These are phyloP conservation scores for Rostrohypoxylon terebratum DNA, from an alignment of 495 filamentous ascomycete species.

Conservation along the genomic window DNA sequence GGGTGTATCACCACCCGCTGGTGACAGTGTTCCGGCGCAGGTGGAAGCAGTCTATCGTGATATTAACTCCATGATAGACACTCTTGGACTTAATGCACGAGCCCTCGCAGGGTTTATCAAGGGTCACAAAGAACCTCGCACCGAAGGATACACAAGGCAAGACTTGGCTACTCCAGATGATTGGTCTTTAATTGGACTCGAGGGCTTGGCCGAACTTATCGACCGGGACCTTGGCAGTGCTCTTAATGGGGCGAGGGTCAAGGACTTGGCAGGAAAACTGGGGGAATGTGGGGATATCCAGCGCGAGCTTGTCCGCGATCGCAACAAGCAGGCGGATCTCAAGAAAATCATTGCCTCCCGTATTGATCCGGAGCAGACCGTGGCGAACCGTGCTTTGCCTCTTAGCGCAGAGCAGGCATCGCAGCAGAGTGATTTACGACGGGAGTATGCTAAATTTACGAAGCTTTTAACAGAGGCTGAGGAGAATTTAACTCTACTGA, in stretches of 20 bases:
- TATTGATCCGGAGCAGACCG: conserved; percentile 70
- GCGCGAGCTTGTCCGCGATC: conserved; percentile 74
- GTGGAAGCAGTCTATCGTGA: conserved; percentile 91
- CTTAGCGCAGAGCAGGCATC: conserved; percentile 82
- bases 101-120: conserved; percentile 77
- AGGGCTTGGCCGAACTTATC: conserved; percentile 69
- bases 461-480: conserved; percentile 82
- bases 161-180: conserved; percentile 73
- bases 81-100: conserved; percentile 86
- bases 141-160: conserved; percentile 62
- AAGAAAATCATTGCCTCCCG: conserved; percentile 73
- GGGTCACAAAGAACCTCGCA: conserved; percentile 67
- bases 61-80: conserved; percentile 96
- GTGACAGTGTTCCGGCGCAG: conserved; percentile 75
- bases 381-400: conserved; percentile 71
- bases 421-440: conserved; percentile 84
- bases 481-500: conserved; percentile 82
- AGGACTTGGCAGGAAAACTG: conserved; percentile 72
- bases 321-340: conserved; percentile 77
- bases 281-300: conserved; percentile 69
- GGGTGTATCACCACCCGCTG: conserved; percentile 70
- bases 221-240: conserved; percentile 63
- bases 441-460: conserved; percentile 74
- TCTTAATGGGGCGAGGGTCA: conserved; percentile 74
- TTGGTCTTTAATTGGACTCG: conserved; percentile 78